Evolutionary conservation across 1,284 basidiomycete species (phyloP), one percentile per base, ranked within the genome.

Genomic region (Irpex rosettiformis): DNA sequence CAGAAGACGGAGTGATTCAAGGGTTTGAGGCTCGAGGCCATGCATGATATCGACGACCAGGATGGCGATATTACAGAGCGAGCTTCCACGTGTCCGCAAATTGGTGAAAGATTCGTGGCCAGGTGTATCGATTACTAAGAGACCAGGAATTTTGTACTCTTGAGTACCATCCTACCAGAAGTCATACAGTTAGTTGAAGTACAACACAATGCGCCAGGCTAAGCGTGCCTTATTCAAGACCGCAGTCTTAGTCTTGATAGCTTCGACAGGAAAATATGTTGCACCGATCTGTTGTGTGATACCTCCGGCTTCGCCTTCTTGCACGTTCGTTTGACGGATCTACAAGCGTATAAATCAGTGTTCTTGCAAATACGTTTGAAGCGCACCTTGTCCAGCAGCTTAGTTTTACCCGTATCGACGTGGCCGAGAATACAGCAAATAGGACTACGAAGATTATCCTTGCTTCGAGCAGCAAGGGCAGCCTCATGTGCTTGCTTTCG

Each of bases 231-330:
- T 90, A 76, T 98, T 96, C 75, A 99, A 78, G 18, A 97, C 94
- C 18, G 80, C 79, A 1, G 96, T 98, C 82, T 99, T 99, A 58
- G 85, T 84, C 75, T 90, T 86, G 72, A 99, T 97, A 5, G 95
- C 94, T n/a, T 96, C 92, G 53, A 91, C 89, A 52, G 97, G 97
- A 87, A 99, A 99, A 81, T 97, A 99, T 0, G 97, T 99, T n/a
- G 97, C 97, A 81, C 97, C 97, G 66, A 99, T 99, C 73, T 99
- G 97, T 76, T 99, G 97, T 0, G 97, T 99, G 73, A 99, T 99
- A 80, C 97, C 97, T 71, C 97, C 97, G 1, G 97, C 97, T 83
- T 99, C 97, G 60, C 97, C 97, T 73, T 98, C 96, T 79, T 99
- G 96, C 18, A 99, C 97, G 67, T 98, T 98, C 6, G 96, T 99